Conservation (phyloP, 495 filamentous ascomycete species). For the Tuber indicum region DNA sequence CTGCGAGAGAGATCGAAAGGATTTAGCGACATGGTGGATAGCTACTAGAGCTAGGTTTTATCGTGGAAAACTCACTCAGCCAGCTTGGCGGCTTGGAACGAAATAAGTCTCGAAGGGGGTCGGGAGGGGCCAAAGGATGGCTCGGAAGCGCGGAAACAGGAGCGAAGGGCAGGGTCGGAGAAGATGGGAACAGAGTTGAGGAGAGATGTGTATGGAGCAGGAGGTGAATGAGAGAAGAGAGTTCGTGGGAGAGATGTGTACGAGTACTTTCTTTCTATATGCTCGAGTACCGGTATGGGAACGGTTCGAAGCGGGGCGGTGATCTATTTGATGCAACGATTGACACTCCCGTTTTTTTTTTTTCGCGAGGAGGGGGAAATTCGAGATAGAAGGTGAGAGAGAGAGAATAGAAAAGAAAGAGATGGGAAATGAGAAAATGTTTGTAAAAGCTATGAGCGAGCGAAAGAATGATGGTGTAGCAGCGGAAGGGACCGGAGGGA, state of each 20-base stretch:
- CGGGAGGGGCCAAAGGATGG: neutral
- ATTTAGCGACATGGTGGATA: constrained; percentile 1
- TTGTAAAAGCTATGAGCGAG: neutral
- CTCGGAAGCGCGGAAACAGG: neutral
- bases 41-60: neutral
- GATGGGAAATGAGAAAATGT: neutral
- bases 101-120: neutral
- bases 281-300: neutral
- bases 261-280: neutral
- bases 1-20: neutral
- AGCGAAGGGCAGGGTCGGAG: neutral
- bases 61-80: constrained; percentile 16
- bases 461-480: constrained; percentile 2
- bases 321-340: neutral
- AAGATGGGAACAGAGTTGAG: neutral
- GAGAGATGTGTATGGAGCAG: neutral
- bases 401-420: neutral
- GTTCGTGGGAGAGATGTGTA: neutral
- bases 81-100: constrained; percentile 15
- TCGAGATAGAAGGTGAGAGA: neutral
- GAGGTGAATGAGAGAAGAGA: neutral
- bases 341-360: neutral
- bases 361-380: neutral
- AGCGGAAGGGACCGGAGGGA: constrained; percentile 8
- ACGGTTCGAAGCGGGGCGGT: neutral